phyloP scores from a whole-genome alignment of 1,284 basidiomycete genomes.

The Porodaedalea pini region DNA sequence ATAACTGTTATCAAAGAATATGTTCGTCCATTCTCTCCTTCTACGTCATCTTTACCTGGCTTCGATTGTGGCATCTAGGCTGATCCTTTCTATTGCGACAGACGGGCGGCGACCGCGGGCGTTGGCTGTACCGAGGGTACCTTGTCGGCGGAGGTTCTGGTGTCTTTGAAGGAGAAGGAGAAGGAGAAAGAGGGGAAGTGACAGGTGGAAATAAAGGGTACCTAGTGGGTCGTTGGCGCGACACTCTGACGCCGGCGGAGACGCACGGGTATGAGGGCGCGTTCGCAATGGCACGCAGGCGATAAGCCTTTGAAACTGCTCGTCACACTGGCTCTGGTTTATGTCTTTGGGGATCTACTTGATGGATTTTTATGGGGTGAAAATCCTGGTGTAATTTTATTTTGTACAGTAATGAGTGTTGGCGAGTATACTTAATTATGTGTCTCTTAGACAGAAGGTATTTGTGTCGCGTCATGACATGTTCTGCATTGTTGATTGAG shows the following conservation, averaged over 20 bases:
- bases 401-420: no score
- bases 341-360: no score
- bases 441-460: no score
- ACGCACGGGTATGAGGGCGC: constrained; percentile 70
- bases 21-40: constrained; percentile 39
- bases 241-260: constrained; percentile 56
- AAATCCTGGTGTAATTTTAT: no score
- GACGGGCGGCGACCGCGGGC: constrained; percentile 65
- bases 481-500: no score
- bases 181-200: neutral
- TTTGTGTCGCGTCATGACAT: no score
- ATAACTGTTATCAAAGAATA: constrained; percentile 73
- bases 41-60: neutral
- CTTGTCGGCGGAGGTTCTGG: constrained; percentile 49
- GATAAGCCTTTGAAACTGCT: constrained; percentile 30
- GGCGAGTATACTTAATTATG: no score
- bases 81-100: constrained; percentile 28
- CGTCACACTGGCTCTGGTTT: neutral
- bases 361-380: no score
- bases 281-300: constrained; percentile 66
- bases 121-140: constrained; percentile 75
- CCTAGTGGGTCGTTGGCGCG: constrained; percentile 71
- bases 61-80: neutral
- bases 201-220: constrained; percentile 41
- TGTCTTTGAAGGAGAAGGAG: neutral